Base-by-base conservation (phyloP, 2,329 filamentous ascomycete species). In the Cladophialophora bantiana region DNA sequence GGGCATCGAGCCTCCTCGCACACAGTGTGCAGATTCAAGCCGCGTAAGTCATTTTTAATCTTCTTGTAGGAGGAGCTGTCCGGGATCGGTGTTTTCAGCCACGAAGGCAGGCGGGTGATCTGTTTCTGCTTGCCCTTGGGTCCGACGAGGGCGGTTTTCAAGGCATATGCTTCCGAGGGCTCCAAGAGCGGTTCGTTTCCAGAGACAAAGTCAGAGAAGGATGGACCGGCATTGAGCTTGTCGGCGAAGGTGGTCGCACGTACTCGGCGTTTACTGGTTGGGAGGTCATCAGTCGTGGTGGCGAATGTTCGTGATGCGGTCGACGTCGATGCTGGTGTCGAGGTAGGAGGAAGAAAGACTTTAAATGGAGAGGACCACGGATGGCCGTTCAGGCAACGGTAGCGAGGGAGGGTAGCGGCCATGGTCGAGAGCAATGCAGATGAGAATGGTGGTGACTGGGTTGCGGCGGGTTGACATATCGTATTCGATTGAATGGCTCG, bases 1-100 rank as follows among this genome's bases (percentile, higher is more conserved):
- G 95, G 95, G 80, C 95, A 99, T 71, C 93, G 88, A 1, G 95
- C 95, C 82, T 99, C 95, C 81, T 99, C 95, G 80, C 95, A 99
- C 15, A 99, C 95, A 4, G 95, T 99, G 79, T 97, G 94, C 64
- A 99, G 83, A 65, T 91, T 91, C 67, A 99, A 82, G 0, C 95
- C 95, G 40, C 95, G 88, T 72, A 99, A 82, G 78, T 99, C 95
- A 70, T 90, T 89, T 84, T 97, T 97, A 79, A 99, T 96, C 75
- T 92, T 92, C 82, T 96, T 96, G 84, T 90, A 97, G 81, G 96
- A 96, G 65, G 86, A 90, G 69, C 90, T 90, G 12, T 88, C 88
- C 0, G 95, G 95, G 64, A 99, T 95, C 1, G 93, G 92, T 26
- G 94, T 99, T 85, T 98, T 97, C 70, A 99, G 87, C 95, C 95